Base-by-base conservation (phyloP, 176 grass and related monocot genomes). In the Microstegium vimineum region DNA sequence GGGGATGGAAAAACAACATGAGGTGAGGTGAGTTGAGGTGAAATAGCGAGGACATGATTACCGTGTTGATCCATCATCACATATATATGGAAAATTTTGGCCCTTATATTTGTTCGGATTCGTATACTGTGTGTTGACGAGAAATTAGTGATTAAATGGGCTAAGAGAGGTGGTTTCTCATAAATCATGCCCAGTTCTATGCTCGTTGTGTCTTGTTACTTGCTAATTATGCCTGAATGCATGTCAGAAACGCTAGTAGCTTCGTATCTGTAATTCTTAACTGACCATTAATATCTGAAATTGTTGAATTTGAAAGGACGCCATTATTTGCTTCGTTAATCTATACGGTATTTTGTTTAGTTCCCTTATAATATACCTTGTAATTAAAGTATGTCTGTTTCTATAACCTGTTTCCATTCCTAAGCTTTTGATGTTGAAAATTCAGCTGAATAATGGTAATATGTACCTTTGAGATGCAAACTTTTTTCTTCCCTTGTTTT, bases 41-140 rank as follows among this genome's bases (percentile, higher is more conserved):
- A 79, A 80, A 40, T 68, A 42, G 69, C 79, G 68, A 90, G 84
- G 79, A 33, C 52, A 36, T 65, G 82, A 77, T 76, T 79, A 86
- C 79, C 1, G 18, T 68, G 60, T 45, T 73, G 32, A 82, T 74
- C 73, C 66, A 74, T n/a, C n/a, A n/a, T 86, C 79, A 73, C 36
- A 37, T 20, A 82, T 81, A 81, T 62, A 86, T 82, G 78, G 65
- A 86, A n/a, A 90, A 68, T 82, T 90, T 78, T 82, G 83, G n/a
- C 26, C 56, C 31, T 78, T 73, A 46, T 40, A 49, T 67, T 49
- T 85, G 42, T 72, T 81, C 65, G 42, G 31, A 71, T 78, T 57
- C 18, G 3, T 37, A 46, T 72, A 59, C 27, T 85, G 16, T 77
- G 25, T 59, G 40, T 36, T 57, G 35, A 78, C 14, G 35, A 35